A percentile compares a stretch with the other conserved stretches of the same genome.
Evolutionary conservation across 208 protist genomes (phyloP).

Genomic region (Wallacemonas collosoma): DNA sequence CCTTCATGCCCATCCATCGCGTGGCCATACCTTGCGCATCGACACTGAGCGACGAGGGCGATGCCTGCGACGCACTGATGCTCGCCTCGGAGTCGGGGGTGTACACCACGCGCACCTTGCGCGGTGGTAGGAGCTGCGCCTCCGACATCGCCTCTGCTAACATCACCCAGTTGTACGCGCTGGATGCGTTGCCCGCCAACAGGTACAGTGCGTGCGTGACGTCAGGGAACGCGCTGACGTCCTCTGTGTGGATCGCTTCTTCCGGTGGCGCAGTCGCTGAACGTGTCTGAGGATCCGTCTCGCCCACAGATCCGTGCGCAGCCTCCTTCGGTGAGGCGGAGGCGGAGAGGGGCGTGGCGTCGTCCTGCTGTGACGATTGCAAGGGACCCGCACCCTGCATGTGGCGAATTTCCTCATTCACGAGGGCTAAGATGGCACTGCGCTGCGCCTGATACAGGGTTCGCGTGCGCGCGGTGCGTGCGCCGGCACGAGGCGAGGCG

Average conservation of each 20-base stretch:
- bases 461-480: constrained; percentile 5
- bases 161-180: constrained; percentile 29
- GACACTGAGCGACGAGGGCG: not conserved
- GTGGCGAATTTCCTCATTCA: constrained; percentile 17
- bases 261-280: not conserved
- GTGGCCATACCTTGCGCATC: not conserved
- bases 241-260: constrained; percentile 7
- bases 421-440: constrained; percentile 14
- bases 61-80: not conserved
- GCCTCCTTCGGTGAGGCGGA: not conserved
- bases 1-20: constrained; percentile 25
- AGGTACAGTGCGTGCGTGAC: constrained; percentile 17
- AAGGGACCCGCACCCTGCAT: constrained; percentile 1
- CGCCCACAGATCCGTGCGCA: not conserved
- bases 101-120: constrained; percentile 21
- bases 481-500: not conserved
- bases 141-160: constrained; percentile 29
- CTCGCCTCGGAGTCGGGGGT: constrained; percentile 12
- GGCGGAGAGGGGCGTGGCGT: not conserved
- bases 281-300: not conserved
- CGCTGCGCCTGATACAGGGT: constrained; percentile 21
- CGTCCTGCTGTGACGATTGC: not conserved
- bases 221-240: constrained; percentile 12
- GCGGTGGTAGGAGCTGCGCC: constrained; percentile 24
- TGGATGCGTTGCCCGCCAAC: constrained; percentile 6